phyloP scores from a whole-genome alignment of 202 grass and related monocot genomes.

The Panicum virgatum region DNA sequence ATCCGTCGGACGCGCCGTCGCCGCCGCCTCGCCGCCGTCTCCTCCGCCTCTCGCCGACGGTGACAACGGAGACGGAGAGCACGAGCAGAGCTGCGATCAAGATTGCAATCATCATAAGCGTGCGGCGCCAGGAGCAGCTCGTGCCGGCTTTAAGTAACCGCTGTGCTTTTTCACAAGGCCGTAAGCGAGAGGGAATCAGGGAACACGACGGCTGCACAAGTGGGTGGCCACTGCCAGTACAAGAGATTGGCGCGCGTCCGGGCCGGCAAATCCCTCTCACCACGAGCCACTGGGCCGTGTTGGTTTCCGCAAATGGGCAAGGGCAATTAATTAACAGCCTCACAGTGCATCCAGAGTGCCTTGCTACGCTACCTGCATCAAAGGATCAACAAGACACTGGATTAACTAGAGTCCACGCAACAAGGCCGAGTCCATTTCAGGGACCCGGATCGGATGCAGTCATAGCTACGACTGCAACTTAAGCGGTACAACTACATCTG shows the following conservation, averaged over 20 bases:
- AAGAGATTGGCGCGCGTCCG: conserved; percentile 1
- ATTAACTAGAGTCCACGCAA: neutral
- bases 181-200: neutral
- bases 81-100: conserved; percentile 33
- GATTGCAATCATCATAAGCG: conserved; percentile 36
- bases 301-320: neutral
- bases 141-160: conserved; percentile 6
- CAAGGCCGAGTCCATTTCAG: neutral
- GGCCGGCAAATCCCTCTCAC: conserved; percentile 47
- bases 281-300: neutral
- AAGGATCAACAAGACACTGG: neutral
- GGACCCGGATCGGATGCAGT: no score
- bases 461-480: no score
- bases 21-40: neutral
- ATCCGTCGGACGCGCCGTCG: neutral
- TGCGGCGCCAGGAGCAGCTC: neutral
- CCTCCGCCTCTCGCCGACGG: conserved; percentile 35
- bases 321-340: neutral
- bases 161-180: neutral
- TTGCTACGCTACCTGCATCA: neutral
- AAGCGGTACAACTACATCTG: no score
- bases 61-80: neutral
- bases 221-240: neutral
- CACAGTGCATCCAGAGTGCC: neutral
- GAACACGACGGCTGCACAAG: neutral